Conservation (phyloP, 768 basidiomycete genomes). For the Kwoniella pini region DNA sequence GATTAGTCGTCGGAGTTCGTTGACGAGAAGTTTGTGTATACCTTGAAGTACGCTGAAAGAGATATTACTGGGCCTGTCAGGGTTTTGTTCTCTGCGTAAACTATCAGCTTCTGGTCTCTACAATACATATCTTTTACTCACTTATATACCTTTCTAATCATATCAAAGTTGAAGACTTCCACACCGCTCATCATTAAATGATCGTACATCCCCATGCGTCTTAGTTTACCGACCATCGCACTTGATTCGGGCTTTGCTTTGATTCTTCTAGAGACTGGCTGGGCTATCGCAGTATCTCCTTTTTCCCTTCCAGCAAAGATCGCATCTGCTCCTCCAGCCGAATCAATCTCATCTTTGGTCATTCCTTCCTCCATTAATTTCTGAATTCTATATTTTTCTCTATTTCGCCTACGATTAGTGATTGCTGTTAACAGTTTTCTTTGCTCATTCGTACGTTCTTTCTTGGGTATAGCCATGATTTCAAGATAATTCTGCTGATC, state of each 20-base stretch:
- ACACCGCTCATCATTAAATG: conserved; percentile 9
- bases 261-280: not conserved
- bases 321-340: conserved; percentile 28
- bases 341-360: conserved; percentile 30
- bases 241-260: not conserved
- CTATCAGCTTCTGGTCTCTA: too few relatives aligned
- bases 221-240: not conserved
- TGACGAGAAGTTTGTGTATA: conserved; percentile 12
- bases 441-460: conserved; percentile 9
- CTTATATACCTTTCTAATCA: conserved; percentile 5
- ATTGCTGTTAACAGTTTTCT: conserved; percentile 1
- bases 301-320: conserved; percentile 10
- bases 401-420: conserved; percentile 15
- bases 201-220: conserved; percentile 14
- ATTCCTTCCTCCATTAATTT: conserved; percentile 26
- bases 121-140: too few relatives aligned
- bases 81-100: not conserved
- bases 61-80: not conserved
- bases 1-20: conserved; percentile 9
- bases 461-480: conserved; percentile 8
- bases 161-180: conserved; percentile 21
- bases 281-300: not conserved
- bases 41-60: conserved; percentile 14
- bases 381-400: conserved; percentile 22
- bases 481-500: conserved; percentile 6